Conservation (phyloP, 768 basidiomycete species). For the Lactarius quietus region DNA sequence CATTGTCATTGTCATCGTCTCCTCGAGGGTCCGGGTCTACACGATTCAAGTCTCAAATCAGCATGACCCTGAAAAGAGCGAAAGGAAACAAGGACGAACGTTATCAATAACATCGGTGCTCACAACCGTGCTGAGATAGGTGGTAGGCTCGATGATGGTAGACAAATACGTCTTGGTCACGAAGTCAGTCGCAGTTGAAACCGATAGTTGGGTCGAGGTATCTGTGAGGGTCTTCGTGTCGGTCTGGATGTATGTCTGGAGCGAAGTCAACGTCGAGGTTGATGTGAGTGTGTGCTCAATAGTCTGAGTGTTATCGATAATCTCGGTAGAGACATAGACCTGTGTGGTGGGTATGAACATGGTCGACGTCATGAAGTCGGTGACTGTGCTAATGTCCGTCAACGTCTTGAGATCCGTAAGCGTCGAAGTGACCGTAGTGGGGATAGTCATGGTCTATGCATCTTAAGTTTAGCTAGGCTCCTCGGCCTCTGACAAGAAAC, state of each 20-base stretch:
- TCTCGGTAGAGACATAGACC: constrained; percentile 53
- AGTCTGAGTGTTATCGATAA: constrained; percentile 55
- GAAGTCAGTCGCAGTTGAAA: constrained; percentile 53
- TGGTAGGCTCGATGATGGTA: constrained; percentile 55
- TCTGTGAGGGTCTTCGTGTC: constrained; percentile 35
- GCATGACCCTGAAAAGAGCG: background rate
- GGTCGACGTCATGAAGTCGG: constrained; percentile 42
- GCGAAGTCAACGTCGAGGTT: constrained; percentile 56
- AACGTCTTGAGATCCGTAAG: constrained; percentile 26
- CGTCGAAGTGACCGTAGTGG: constrained; percentile 25
- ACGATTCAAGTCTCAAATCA: constrained; percentile 6
- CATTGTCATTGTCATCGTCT: constrained; percentile 38
- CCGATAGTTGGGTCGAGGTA: constrained; percentile 42
- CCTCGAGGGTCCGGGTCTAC: constrained; percentile 54
- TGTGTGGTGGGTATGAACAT: constrained; percentile 59
- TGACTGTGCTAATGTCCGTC: constrained; percentile 25
- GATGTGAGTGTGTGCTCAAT: constrained; percentile 32
- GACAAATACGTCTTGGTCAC: constrained; percentile 52
- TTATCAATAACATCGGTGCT: constrained; percentile 57
- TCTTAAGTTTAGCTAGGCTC: background rate
- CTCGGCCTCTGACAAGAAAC: background rate
- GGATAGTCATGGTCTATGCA: constrained; percentile 19
- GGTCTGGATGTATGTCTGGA: constrained; percentile 50
- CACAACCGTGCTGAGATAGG: constrained; percentile 51
- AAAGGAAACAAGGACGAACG: constrained; percentile 37